phyloP scores from a whole-genome alignment of 441 rosid genomes.

The Pelargonium citronellum region DNA sequence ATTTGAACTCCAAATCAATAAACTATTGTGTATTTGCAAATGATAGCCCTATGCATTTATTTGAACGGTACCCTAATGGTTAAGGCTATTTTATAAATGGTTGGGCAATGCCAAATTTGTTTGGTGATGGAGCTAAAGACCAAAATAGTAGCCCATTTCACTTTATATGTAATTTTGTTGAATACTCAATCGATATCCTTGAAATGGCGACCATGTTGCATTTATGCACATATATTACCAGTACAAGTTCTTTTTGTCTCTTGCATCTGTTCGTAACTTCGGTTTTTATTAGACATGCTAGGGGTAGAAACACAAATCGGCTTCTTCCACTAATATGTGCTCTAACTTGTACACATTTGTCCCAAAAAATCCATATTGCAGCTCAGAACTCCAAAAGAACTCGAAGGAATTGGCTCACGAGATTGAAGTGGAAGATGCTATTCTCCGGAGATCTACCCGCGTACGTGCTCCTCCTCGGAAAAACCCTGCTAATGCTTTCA shows the following conservation, averaged over 20 bases:
- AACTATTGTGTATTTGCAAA: background rate
- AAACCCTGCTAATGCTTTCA: conserved; percentile 1
- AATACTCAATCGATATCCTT: background rate
- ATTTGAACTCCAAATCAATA: background rate
- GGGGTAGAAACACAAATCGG: background rate
- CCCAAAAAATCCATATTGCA: background rate
- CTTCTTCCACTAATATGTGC: background rate
- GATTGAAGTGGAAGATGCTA: background rate
- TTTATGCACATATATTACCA: background rate
- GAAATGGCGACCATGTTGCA: background rate
- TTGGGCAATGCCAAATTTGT: background rate
- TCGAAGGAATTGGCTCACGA: conserved; percentile 1
- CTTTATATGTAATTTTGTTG: background rate
- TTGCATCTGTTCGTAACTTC: background rate
- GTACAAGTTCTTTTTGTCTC: background rate
- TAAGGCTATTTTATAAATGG: background rate
- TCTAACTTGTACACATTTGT: background rate
- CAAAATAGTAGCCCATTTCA: background rate
- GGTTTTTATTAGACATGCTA: background rate
- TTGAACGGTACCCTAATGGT: background rate
- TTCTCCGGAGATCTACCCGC: background rate
- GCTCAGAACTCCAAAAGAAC: background rate
- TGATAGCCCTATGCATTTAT: background rate
- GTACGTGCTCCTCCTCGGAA: conserved; percentile 1
- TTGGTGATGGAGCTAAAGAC: background rate